Percentiles rank a stretch among this genome's conserved stretches.
phyloP scores from a whole-genome alignment of 1,284 basidiomycete genomes.

The Ceratobasidium sp. region DNA sequence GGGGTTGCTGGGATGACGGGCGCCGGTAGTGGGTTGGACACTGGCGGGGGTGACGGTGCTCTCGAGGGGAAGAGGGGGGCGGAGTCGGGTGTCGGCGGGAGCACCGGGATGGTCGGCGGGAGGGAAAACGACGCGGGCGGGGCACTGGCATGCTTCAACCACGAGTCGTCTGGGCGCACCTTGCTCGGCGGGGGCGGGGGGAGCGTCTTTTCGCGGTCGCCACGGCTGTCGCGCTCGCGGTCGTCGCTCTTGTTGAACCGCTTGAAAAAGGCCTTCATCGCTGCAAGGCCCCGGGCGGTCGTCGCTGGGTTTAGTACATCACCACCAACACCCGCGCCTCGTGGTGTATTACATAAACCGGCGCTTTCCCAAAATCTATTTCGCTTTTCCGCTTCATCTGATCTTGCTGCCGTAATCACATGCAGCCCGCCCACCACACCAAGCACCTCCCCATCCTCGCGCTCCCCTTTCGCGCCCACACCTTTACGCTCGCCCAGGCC shows the following conservation, averaged over 20 bases:
- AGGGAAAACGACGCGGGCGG: conserved; percentile 7
- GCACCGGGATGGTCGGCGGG: too few species aligned
- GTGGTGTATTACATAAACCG: conserved; percentile 29
- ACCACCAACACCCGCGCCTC: conserved; percentile 11
- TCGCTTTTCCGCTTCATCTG: conserved; percentile 5
- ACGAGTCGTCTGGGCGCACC: conserved; percentile 23
- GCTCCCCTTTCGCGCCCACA: conserved; percentile 56
- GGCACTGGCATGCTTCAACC: conserved; percentile 28
- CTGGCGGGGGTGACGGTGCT: background rate
- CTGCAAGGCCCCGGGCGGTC: background rate
- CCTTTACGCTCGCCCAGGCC: conserved; percentile 62
- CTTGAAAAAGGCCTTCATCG: conserved; percentile 34
- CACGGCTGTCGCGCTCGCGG: background rate
- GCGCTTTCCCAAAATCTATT: background rate
- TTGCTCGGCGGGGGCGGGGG: conserved; percentile 14
- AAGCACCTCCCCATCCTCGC: conserved; percentile 67
- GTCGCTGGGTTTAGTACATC: conserved; percentile 11
- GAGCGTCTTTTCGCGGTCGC: conserved; percentile 6
- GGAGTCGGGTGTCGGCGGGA: background rate
- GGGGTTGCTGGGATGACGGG: background rate
- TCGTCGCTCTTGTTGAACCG: background rate
- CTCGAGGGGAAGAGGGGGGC: background rate
- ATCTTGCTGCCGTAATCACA: too few species aligned
- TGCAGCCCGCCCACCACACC: conserved; percentile 65
- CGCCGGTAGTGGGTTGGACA: too few species aligned